Percentiles rank a stretch among this genome's conserved stretches.
Evolutionary conservation across 208 protist genomes (phyloP).

Genomic region (Acanthamoeba sp.): DNA sequence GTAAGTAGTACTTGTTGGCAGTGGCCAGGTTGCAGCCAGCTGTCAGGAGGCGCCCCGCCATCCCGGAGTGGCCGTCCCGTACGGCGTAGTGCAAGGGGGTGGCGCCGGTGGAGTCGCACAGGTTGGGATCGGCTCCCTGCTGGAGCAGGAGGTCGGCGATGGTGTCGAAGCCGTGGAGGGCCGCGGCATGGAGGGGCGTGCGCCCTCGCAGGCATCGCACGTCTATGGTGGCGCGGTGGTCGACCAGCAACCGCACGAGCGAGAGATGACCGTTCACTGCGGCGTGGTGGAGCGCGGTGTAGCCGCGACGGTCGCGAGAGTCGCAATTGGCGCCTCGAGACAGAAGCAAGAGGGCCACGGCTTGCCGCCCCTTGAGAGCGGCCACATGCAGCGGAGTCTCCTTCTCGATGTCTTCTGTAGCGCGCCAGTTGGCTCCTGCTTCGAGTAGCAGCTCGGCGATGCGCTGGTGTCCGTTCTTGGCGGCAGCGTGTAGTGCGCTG

Average conservation of each 20-base stretch:
- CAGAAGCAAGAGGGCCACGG: not conserved
- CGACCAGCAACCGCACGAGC: not conserved
- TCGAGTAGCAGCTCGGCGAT: slow-evolving; percentile 37
- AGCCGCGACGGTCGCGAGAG: slow-evolving; percentile 10
- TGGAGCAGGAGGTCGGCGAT: not conserved
- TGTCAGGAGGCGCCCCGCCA: not conserved
- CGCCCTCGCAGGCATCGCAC: not conserved
- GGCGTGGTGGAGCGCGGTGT: slow-evolving; percentile 54
- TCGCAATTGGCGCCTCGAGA: not conserved
- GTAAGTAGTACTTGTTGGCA: not conserved
- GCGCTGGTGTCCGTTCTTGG: slow-evolving; percentile 48
- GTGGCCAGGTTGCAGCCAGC: not conserved
- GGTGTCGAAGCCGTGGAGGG: slow-evolving; percentile 18
- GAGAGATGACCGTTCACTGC: slow-evolving; percentile 50
- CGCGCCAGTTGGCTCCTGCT: not conserved
- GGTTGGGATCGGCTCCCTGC: slow-evolving; percentile 5
- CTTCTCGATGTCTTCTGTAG: not conserved
- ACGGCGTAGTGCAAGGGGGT: slow-evolving; percentile 66
- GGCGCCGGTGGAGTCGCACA: not conserved
- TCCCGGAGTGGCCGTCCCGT: not conserved
- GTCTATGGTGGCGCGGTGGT: not conserved
- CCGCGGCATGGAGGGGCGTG: slow-evolving; percentile 29
- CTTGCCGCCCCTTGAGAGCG: slow-evolving; percentile 28
- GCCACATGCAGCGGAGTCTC: slow-evolving; percentile 58
- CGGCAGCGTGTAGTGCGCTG: slow-evolving; percentile 11